Percentiles rank a stretch among this genome's conserved stretches.
phyloP scores from a whole-genome alignment of 805 yeast species.

The Saccharomycopsis guyanensis region DNA sequence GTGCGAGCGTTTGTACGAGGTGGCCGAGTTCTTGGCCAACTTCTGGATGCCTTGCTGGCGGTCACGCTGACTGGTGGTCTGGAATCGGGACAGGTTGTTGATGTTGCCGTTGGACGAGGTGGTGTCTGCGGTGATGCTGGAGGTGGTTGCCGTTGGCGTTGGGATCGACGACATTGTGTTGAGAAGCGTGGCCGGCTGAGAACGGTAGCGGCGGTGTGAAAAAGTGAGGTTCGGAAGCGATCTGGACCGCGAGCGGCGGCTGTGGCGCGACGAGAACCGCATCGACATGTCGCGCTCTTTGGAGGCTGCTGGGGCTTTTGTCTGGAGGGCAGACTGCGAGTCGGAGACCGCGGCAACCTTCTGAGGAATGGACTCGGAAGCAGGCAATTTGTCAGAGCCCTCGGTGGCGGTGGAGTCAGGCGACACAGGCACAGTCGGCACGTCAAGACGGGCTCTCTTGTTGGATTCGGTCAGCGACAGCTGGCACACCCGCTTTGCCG shows the following conservation, averaged over 20 bases:
- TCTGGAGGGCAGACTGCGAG: constrained; percentile 6
- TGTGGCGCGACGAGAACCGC: not conserved
- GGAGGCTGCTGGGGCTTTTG: not conserved
- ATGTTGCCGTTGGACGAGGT: not conserved
- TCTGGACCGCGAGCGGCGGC: constrained; percentile 11
- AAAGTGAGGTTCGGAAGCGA: constrained; percentile 17
- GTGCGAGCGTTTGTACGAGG: constrained; percentile 7
- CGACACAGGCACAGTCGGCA: constrained; percentile 19
- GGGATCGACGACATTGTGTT: not conserved
- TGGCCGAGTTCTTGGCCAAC: not conserved
- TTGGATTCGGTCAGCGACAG: constrained; percentile 25
- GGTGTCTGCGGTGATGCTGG: not conserved
- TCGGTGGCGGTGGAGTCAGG: constrained; percentile 25
- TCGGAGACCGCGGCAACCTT: constrained; percentile 16
- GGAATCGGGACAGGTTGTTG: not conserved
- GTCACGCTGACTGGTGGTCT: not conserved
- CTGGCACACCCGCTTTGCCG: constrained; percentile 22
- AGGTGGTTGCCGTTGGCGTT: not conserved
- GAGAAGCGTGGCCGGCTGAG: constrained; percentile 13
- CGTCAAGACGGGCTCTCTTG: constrained; percentile 29
- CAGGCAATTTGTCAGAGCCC: not conserved
- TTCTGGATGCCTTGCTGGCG: not conserved
- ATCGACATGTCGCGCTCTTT: not conserved
- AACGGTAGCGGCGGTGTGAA: constrained; percentile 16
- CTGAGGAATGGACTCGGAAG: constrained; percentile 8